Percentiles rank a stretch among this genome's conserved stretches.
Evolutionary conservation across 495 filamentous ascomycete species (phyloP).

Genomic region (Schizothecium vesticola): DNA sequence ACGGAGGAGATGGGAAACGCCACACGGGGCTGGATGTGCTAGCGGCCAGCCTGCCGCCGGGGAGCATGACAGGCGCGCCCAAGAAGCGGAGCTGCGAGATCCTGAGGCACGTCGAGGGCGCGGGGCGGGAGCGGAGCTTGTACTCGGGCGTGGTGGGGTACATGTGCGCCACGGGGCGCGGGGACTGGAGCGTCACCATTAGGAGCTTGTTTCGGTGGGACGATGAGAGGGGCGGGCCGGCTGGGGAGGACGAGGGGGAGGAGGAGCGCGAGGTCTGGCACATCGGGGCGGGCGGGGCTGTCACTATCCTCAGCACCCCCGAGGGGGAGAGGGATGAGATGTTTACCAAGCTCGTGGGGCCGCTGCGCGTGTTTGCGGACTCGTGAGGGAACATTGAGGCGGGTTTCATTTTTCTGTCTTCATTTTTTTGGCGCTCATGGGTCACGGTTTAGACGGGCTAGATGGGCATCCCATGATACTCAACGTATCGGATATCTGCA

Average conservation of each 20-base stretch:
- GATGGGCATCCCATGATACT: conserved; percentile 7
- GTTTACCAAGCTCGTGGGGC: conserved; percentile 70
- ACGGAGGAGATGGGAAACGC: conserved; percentile 12
- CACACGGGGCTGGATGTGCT: conserved; percentile 69
- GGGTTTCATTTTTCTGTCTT: not conserved
- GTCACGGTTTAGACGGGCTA: not conserved
- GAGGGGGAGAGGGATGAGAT: conserved; percentile 88
- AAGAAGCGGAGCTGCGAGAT: conserved; percentile 88
- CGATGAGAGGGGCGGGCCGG: conserved; percentile 37
- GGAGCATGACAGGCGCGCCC: conserved; percentile 92
- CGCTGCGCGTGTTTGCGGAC: conserved; percentile 52
- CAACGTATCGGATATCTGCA: conserved; percentile 18
- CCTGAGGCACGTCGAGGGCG: conserved; percentile 58
- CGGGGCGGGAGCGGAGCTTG: conserved; percentile 58
- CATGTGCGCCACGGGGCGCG: conserved; percentile 75
- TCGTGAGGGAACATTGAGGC: conserved; percentile 1
- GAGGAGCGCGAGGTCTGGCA: conserved; percentile 57
- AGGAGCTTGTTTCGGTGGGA: conserved; percentile 68
- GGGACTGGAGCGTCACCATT: conserved; percentile 86
- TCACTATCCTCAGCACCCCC: conserved; percentile 72
- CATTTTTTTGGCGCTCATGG: not conserved
- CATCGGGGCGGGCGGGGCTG: conserved; percentile 82
- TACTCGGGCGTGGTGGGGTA: conserved; percentile 91
- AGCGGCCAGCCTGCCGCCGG: conserved; percentile 73
- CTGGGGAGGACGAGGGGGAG: conserved; percentile 14